Percentiles rank a stretch among this genome's conserved stretches.
These are phyloP conservation scores for Corynespora cassiicola DNA, from an alignment of 2,329 filamentous ascomycete species.

Conservation along the genomic window DNA sequence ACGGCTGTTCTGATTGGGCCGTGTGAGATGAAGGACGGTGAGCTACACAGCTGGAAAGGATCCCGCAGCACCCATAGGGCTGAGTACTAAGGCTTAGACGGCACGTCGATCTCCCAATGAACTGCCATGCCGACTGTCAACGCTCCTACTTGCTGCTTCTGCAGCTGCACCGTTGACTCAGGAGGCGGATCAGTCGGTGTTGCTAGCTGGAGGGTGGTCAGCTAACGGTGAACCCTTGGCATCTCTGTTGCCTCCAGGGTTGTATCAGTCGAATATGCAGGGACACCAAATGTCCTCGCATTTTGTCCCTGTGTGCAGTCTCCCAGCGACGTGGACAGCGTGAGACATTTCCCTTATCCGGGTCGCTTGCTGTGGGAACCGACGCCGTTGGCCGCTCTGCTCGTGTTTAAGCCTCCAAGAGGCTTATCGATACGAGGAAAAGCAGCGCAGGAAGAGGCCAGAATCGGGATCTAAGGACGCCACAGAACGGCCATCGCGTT, in stretches of 20 bases:
- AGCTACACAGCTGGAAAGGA: conserved; percentile 21
- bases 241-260: neutral
- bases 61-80: conserved; percentile 26
- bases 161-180: conserved; percentile 4
- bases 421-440: conserved; percentile 1
- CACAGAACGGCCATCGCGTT: neutral
- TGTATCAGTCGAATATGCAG: conserved; percentile 7
- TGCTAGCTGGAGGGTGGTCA: conserved; percentile 19
- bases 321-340: conserved; percentile 14
- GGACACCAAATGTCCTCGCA: conserved; percentile 4
- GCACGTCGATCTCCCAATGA: conserved; percentile 8
- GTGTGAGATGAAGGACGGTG: conserved; percentile 28
- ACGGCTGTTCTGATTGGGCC: conserved; percentile 16
- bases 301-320: conserved; percentile 1
- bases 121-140: conserved; percentile 14
- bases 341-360: conserved; percentile 22
- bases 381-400: neutral
- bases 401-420: conserved; percentile 2
- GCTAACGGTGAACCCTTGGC: conserved; percentile 4
- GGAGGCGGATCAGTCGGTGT: conserved; percentile 17
- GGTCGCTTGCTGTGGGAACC: conserved; percentile 1
- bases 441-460: neutral
- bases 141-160: conserved; percentile 5
- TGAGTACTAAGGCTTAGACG: conserved; percentile 26
- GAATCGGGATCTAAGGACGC: conserved; percentile 3